These are phyloP conservation scores for Symbiodinium pilosum DNA, from an alignment of 73 alveolate genomes.

Conservation along the genomic window DNA sequence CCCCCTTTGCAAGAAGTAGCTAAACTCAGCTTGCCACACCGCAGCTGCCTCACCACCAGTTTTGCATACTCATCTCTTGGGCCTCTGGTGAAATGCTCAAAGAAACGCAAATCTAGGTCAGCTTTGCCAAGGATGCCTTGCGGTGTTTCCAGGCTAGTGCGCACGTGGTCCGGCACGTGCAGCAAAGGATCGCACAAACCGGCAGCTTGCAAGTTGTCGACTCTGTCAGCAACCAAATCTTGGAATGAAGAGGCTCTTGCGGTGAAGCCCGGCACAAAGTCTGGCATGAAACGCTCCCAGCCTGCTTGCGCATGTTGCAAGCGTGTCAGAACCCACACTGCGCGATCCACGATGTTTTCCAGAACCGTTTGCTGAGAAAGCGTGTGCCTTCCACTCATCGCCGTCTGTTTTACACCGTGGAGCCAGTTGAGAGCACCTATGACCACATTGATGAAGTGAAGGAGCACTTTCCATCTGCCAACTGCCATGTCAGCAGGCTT, in stretches of 20 bases:
- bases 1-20: background rate
- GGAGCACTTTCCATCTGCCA: background rate
- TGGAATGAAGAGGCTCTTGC: no score
- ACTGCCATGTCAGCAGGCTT: background rate
- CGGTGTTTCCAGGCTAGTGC: background rate
- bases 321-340: background rate
- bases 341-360: background rate
- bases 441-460: background rate
- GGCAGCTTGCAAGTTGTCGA: background rate
- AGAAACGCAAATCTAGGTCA: background rate
- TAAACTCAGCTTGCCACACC: conserved; percentile 19
- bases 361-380: background rate
- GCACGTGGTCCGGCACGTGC: background rate
- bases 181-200: background rate
- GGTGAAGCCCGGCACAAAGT: no score
- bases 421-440: conserved; percentile 8
- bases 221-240: background rate
- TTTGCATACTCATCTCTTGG: background rate
- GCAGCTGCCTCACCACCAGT: background rate
- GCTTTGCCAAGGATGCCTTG: background rate
- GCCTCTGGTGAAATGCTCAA: background rate
- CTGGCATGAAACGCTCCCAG: conserved; percentile 25
- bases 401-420: background rate
- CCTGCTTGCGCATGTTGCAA: background rate
- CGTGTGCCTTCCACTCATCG: background rate